Percentiles rank a stretch among this genome's conserved stretches.
Conservation (phyloP, 2,329 filamentous ascomycete genomes). For the Venturia oleaginea region DNA sequence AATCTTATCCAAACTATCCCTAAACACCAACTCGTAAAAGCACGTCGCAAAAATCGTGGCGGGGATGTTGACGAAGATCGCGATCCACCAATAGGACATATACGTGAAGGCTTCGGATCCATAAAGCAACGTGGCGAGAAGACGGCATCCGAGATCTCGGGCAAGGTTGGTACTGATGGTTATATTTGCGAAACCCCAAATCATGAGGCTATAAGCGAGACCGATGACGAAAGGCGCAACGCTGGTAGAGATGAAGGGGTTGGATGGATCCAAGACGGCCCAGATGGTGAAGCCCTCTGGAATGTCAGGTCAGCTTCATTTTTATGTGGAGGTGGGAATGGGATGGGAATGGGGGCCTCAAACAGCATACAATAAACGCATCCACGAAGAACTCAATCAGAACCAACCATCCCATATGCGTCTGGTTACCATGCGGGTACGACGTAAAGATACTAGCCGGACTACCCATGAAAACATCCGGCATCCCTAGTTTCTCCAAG, state of each 20-base stretch:
- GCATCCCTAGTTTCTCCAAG: constrained; percentile 29
- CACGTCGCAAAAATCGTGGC: constrained; percentile 47
- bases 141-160: constrained; percentile 50
- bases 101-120: constrained; percentile 41
- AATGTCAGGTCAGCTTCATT: too few species aligned
- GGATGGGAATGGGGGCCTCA: neutral
- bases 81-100: constrained; percentile 42
- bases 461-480: constrained; percentile 37
- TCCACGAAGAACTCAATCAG: constrained; percentile 52
- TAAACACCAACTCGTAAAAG: constrained; percentile 47
- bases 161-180: constrained; percentile 50
- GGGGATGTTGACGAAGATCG: constrained; percentile 47
- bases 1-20: constrained; percentile 45
- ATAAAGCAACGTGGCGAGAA: constrained; percentile 52
- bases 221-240: constrained; percentile 47
- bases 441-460: constrained; percentile 48
- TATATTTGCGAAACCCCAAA: constrained; percentile 48
- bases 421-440: constrained; percentile 42
- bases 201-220: constrained; percentile 42
- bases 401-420: constrained; percentile 47
- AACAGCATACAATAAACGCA: constrained; percentile 38
- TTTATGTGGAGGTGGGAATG: too few species aligned
- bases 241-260: constrained; percentile 44
- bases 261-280: constrained; percentile 48
- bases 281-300: constrained; percentile 45